Evolutionary conservation across 441 rosid genomes (phyloP).

Genomic region (Erodium trifolium): DNA sequence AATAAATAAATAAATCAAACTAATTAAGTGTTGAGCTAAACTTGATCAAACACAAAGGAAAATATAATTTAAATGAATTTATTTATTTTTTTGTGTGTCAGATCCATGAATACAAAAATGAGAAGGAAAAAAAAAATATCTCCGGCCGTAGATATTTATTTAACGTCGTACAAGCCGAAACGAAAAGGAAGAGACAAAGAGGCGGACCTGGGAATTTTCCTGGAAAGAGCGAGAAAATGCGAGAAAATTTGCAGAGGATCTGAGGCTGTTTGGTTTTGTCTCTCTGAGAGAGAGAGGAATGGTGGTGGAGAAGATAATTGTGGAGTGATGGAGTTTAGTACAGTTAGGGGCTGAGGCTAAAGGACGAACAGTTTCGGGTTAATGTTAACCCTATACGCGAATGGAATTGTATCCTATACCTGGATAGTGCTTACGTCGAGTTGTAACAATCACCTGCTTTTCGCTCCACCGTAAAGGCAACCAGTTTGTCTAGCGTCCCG

Average conservation of each 20-base stretch:
- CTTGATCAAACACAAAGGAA: background rate
- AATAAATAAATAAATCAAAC: too few relatives aligned
- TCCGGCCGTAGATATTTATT: background rate
- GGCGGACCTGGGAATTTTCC: background rate
- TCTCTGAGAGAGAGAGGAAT: too few relatives aligned
- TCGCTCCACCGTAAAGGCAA: background rate
- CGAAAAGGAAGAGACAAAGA: too few relatives aligned
- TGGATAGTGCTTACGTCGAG: background rate
- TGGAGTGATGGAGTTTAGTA: background rate
- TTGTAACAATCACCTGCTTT: background rate
- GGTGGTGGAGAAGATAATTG: background rate
- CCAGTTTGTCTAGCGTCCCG: background rate
- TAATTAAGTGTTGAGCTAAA: background rate
- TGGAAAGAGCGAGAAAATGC: background rate
- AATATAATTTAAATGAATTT: too few relatives aligned
- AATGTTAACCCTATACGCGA: background rate
- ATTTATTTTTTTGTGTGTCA: background rate
- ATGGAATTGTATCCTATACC: background rate
- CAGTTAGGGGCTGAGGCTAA: background rate
- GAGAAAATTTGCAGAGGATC: too few relatives aligned
- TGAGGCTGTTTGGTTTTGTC: too few relatives aligned
- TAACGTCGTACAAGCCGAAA: background rate
- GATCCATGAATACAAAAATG: background rate
- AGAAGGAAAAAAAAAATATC: background rate
- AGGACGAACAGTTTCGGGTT: background rate